These are phyloP conservation scores for Pichia insulana DNA, from an alignment of 805 yeast genomes.

Conservation along the genomic window DNA sequence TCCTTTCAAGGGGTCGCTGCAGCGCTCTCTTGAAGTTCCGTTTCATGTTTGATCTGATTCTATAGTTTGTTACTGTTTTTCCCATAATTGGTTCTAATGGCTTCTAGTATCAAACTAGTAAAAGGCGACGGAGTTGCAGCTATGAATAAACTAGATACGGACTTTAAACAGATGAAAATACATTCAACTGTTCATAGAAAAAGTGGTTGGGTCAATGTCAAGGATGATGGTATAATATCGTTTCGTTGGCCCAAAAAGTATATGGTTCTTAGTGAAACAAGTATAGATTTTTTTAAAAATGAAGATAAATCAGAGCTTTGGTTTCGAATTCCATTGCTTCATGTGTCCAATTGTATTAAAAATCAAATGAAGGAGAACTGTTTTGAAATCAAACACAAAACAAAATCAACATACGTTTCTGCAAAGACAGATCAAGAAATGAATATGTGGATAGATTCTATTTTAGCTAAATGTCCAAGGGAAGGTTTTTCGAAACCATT, in stretches of 20 bases:
- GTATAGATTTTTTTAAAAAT: conserved; percentile 63
- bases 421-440: conserved; percentile 74
- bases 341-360: conserved; percentile 55
- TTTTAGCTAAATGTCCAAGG: conserved; percentile 64
- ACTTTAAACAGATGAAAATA: conserved; percentile 16
- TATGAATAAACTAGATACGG: conserved; percentile 6
- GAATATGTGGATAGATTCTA: conserved; percentile 85
- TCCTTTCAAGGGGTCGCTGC: too few species aligned
- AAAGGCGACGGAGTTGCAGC: neutral
- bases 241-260: conserved; percentile 91
- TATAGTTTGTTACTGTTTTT: too few species aligned
- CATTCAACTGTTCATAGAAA: conserved; percentile 30
- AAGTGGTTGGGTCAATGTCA: conserved; percentile 84
- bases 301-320: conserved; percentile 46
- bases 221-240: conserved; percentile 84
- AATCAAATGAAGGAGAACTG: conserved; percentile 69
- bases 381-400: conserved; percentile 63
- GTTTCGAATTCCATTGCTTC: conserved; percentile 45
- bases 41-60: too few species aligned
- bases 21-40: too few species aligned
- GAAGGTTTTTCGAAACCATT: conserved; percentile 79
- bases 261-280: conserved; percentile 67
- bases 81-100: neutral
- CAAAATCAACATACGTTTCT: conserved; percentile 63
- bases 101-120: too few species aligned